Evolutionary conservation across 352 stramenopile genomes (phyloP).

Genomic region (Synura sp.): DNA sequence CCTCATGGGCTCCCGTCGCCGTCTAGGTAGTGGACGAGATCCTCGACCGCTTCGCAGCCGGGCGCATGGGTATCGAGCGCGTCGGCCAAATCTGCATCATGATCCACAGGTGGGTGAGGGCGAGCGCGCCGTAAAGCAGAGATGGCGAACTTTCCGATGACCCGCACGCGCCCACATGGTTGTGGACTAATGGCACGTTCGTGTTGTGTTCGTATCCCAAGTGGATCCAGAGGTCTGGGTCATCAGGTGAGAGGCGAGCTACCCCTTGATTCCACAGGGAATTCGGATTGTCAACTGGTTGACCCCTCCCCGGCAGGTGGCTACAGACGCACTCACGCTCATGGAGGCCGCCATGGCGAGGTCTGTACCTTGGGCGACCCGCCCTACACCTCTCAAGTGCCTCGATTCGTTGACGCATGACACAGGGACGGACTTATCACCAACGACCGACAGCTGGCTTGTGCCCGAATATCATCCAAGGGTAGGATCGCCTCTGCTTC

Average conservation of each 20-base stretch:
- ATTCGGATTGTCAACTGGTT: no score
- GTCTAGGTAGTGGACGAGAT: conserved; percentile 66
- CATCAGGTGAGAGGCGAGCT: no score
- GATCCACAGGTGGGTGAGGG: conserved; percentile 47
- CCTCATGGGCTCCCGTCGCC: neutral
- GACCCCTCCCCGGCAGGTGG: no score
- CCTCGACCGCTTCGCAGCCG: conserved; percentile 60
- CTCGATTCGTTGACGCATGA: conserved; percentile 52
- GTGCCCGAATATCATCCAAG: conserved; percentile 61
- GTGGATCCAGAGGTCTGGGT: conserved; percentile 62
- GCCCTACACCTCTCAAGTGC: no score
- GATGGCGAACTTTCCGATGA: no score
- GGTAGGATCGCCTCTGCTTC: no score
- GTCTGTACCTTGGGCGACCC: conserved; percentile 43
- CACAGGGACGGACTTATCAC: conserved; percentile 59
- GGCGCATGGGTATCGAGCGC: conserved; percentile 63
- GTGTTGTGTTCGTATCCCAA: conserved; percentile 67
- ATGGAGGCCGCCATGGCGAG: conserved; percentile 67
- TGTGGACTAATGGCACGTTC: no score
- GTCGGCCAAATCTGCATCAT: conserved; percentile 58
- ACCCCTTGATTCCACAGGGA: no score
- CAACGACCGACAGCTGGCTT: conserved; percentile 72
- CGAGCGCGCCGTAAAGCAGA: no score
- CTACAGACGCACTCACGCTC: conserved; percentile 64
- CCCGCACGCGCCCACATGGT: no score